Evolutionary conservation across 2,329 filamentous ascomycete species (phyloP), one percentile per base, ranked within the genome.

Genomic region (Penicillium sp.): DNA sequence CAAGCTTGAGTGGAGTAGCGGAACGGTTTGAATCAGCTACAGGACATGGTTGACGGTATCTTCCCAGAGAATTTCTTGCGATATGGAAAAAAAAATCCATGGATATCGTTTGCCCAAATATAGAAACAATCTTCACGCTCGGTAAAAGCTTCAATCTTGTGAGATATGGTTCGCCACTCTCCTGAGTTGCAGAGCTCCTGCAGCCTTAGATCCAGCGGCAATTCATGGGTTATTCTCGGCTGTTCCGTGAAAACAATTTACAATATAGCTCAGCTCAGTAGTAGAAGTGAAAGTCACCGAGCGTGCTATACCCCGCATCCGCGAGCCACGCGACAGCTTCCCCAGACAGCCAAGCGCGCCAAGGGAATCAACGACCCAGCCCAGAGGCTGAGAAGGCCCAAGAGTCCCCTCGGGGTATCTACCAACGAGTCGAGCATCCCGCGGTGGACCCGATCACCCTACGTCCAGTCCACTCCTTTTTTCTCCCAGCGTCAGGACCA

Each of bases 331-430:
- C 67, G 67, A 69, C 60, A 59, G 59, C 56, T 69, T 67, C 67
- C 67, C 67, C 67, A 61, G 65, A 69, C 42, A 46, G 65, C 65
- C 67, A 68, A 68, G 67, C 60, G 59, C 58, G 65, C 65, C 53
- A 68, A 68, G 61, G 25, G 45, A 14, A 48, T 7, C 19, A 16
- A 28, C n/a, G 25, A 49, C 42, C 37, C 25, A 10, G 42, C 38
- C 40, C 25, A 16, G 30, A 33, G 30, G 30, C 30, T 33, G 30
- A 33, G 37, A 5, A 46, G 38, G 33, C 33, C 35, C 30, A 40
- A 38, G 51, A 45, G n/a, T 33, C 46, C n/a, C n/a, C 33, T 63
- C 55, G 61, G 52, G 43, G 51, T 52, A 63, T 58, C 46, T 55
- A 14, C 45, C 30, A 55, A 52, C 52, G 38, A 59, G 57, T 45